phyloP scores from a whole-genome alignment of 371 early-diverging fungal species.

The Conidiobolus incongruus region DNA sequence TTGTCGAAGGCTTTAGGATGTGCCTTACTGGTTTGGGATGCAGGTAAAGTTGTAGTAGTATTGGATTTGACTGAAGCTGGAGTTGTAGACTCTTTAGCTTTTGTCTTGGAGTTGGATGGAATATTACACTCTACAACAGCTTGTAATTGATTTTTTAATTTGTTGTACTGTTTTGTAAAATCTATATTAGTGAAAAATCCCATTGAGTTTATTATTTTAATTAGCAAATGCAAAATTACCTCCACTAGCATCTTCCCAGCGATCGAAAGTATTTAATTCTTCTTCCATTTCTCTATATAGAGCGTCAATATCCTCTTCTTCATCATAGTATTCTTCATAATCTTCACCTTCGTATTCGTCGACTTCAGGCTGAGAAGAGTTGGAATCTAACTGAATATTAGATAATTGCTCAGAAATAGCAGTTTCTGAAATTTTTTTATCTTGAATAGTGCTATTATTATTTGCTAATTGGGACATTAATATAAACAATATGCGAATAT shows the following conservation, averaged over 20 bases:
- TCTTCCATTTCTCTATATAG: constrained; percentile 22
- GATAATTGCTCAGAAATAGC: too few relatives aligned
- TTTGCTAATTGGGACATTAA: too few relatives aligned
- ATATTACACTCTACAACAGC: constrained; percentile 10
- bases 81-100: constrained; percentile 8
- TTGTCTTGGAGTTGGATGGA: constrained; percentile 3
- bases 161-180: constrained; percentile 86
- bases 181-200: constrained; percentile 17
- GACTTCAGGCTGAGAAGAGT: too few relatives aligned
- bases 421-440: too few relatives aligned
- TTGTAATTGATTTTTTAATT: constrained; percentile 32
- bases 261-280: constrained; percentile 29
- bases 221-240: constrained; percentile 9
- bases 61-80: constrained; percentile 4
- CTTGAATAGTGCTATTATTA: too few relatives aligned
- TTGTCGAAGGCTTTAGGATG: constrained; percentile 13
- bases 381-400: too few relatives aligned
- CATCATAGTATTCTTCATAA: constrained; percentile 13
- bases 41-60: constrained; percentile 2
- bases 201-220: background rate
- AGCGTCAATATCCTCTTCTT: constrained; percentile 13
- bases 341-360: constrained; percentile 6
- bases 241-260: constrained; percentile 24
- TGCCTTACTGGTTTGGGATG: constrained; percentile 11
- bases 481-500: too few relatives aligned